Conservation (phyloP, 169 alveolate genomes). For the Plasmodium ovale region DNA sequence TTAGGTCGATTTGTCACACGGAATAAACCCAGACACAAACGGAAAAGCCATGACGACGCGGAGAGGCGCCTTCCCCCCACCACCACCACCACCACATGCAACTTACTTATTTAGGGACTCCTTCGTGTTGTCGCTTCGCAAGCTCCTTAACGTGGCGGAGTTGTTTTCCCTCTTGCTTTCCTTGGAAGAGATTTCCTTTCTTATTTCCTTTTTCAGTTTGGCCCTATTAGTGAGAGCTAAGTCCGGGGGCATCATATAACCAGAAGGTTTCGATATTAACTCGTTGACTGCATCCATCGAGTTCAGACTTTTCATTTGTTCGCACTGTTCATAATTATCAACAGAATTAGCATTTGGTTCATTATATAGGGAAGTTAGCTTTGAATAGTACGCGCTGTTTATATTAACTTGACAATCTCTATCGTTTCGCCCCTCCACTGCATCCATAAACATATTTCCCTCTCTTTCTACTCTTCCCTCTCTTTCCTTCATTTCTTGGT, state of each 20-base stretch:
- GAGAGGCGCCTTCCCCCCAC: no score
- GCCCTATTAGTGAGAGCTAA: slow-evolving; percentile 28
- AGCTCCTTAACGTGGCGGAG: slow-evolving; percentile 25
- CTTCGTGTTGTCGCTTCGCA: slow-evolving; percentile 19
- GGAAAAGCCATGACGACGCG: neutral
- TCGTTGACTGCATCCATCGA: neutral
- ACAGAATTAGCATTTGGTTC: neutral
- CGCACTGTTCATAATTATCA: neutral
- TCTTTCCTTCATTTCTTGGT: slow-evolving; percentile 7
- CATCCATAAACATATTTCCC: neutral
- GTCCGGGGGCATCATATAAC: slow-evolving; percentile 65
- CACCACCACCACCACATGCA: no score
- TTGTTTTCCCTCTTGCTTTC: slow-evolving; percentile 3
- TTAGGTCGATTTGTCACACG: neutral
- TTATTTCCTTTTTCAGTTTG: neutral
- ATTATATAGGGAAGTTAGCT: slow-evolving; percentile 9
- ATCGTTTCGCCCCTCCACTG: neutral
- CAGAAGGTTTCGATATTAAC: slow-evolving; percentile 6
- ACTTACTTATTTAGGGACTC: slow-evolving; percentile 53
- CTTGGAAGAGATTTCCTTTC: neutral
- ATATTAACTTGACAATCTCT: slow-evolving; percentile 3
- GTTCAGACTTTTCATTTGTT: neutral
- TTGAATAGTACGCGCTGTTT: slow-evolving; percentile 15
- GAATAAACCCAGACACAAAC: neutral
- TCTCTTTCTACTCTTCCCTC: neutral